phyloP scores from a whole-genome alignment of 139 green algal species.

The Haematococcus lacustris region DNA sequence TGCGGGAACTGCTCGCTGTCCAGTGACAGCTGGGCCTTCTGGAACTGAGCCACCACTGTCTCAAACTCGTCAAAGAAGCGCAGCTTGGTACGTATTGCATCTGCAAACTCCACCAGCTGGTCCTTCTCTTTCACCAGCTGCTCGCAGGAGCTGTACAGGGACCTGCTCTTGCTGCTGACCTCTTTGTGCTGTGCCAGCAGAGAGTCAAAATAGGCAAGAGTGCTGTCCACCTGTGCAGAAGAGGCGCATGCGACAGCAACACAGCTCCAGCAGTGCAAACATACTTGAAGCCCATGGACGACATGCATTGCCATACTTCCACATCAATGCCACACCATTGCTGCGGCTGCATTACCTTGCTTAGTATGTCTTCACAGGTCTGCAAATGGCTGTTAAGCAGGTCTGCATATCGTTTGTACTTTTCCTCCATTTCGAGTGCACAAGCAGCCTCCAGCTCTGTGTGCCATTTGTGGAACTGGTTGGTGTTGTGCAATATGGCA shows the following conservation, averaged over 20 bases:
- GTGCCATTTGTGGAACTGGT: slow-evolving; percentile 88
- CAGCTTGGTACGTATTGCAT: slow-evolving; percentile 57
- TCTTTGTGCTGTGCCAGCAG: slow-evolving; percentile 58
- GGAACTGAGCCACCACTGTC: slow-evolving; percentile 37
- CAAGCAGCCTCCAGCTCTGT: slow-evolving; percentile 74
- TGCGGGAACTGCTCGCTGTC: slow-evolving; percentile 59
- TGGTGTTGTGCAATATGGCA: slow-evolving; percentile 64
- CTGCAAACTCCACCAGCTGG: slow-evolving; percentile 58
- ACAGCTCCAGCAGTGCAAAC: too few species aligned
- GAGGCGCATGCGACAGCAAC: too few species aligned
- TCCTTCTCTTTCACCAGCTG: slow-evolving; percentile 61
- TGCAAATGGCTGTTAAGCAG: slow-evolving; percentile 56
- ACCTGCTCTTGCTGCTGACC: slow-evolving; percentile 41
- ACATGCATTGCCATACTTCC: too few species aligned
- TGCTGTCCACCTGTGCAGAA: slow-evolving; percentile 52
- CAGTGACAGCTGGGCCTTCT: slow-evolving; percentile 11
- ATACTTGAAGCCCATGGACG: too few species aligned
- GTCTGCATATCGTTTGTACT: slow-evolving; percentile 73
- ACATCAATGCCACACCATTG: too few species aligned
- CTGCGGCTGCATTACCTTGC: too few species aligned
- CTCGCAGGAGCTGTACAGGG: slow-evolving; percentile 59
- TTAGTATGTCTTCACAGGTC: slow-evolving; percentile 55
- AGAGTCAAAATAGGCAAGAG: slow-evolving; percentile 51
- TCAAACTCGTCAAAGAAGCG: slow-evolving; percentile 95
- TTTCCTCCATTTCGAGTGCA: slow-evolving; percentile 72